phyloP scores from a whole-genome alignment of 495 filamentous ascomycete species.

The Neurospora sp. region DNA sequence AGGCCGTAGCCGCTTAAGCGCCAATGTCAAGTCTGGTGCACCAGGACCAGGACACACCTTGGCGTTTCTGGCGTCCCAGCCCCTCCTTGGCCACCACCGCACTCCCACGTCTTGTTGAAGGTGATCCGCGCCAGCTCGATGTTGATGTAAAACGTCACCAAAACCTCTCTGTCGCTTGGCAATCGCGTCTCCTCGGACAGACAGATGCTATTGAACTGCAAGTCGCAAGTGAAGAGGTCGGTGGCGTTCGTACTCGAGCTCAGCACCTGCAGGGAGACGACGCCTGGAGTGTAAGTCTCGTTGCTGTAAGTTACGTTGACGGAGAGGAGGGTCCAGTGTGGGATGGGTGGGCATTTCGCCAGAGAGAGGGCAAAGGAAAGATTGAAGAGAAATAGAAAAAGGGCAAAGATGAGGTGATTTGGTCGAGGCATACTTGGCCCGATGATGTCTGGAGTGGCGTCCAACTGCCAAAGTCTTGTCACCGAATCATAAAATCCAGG shows the following conservation, averaged over 20 bases:
- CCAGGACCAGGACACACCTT: neutral
- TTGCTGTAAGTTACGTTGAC: slow-evolving; percentile 2
- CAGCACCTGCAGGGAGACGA: neutral
- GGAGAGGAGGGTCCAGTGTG: neutral
- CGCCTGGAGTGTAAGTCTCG: slow-evolving; percentile 1
- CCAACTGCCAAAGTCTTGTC: neutral
- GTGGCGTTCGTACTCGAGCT: neutral
- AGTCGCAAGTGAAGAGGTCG: neutral
- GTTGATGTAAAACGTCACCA: slow-evolving; percentile 1
- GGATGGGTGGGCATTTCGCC: neutral
- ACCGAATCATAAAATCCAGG: too few relatives aligned
- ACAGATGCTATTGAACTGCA: slow-evolving; percentile 4
- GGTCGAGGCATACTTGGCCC: neutral
- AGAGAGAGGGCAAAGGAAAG: neutral
- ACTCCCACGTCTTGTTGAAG: slow-evolving; percentile 4
- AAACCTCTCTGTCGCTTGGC: neutral
- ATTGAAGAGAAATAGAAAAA: neutral
- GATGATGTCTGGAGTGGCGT: neutral
- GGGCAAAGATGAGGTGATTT: neutral
- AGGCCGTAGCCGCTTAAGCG: neutral
- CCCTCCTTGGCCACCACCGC: neutral
- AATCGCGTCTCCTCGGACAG: neutral
- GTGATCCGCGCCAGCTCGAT: neutral
- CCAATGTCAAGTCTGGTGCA: neutral
- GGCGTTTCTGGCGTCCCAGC: neutral